Conservation (phyloP, 2,329 filamentous ascomycete species). For the Parafenestella ontariensis region DNA sequence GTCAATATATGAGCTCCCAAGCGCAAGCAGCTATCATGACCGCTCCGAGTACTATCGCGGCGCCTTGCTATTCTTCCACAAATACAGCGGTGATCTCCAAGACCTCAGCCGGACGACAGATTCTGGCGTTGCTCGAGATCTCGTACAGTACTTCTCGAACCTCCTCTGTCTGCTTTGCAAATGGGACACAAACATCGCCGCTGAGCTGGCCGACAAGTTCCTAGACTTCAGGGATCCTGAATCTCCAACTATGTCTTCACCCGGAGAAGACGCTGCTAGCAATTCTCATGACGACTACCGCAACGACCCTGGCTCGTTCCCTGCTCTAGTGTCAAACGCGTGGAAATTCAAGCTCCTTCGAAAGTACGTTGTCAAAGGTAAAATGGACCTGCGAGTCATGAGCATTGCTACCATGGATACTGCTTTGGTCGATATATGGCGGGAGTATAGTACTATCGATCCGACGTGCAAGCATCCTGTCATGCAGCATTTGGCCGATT, state of each 20-base stretch:
- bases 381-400: constrained; percentile 87
- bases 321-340: constrained; percentile 63
- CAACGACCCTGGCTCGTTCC: constrained; percentile 44
- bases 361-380: constrained; percentile 78
- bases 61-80: constrained; percentile 34
- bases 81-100: constrained; percentile 38
- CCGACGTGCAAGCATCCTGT: constrained; percentile 56
- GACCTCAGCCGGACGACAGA: constrained; percentile 37
- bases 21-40: constrained; percentile 14
- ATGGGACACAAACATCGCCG: constrained; percentile 34
- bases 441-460: constrained; percentile 56
- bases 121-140: constrained; percentile 31
- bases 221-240: constrained; percentile 31
- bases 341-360: constrained; percentile 76
- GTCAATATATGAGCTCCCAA: constrained; percentile 20
- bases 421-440: constrained; percentile 70
- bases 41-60: constrained; percentile 28
- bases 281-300: constrained; percentile 21
- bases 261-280: constrained; percentile 5
- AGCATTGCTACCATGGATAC: constrained; percentile 77
- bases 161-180: constrained; percentile 35
- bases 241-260: constrained; percentile 27
- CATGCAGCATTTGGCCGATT: constrained; percentile 71
- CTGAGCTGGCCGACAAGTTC: constrained; percentile 31
- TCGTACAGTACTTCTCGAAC: constrained; percentile 28